Evolutionary conservation across 257 asterid genomes (phyloP).

Genomic region (Rauvolfia tetraphylla): DNA sequence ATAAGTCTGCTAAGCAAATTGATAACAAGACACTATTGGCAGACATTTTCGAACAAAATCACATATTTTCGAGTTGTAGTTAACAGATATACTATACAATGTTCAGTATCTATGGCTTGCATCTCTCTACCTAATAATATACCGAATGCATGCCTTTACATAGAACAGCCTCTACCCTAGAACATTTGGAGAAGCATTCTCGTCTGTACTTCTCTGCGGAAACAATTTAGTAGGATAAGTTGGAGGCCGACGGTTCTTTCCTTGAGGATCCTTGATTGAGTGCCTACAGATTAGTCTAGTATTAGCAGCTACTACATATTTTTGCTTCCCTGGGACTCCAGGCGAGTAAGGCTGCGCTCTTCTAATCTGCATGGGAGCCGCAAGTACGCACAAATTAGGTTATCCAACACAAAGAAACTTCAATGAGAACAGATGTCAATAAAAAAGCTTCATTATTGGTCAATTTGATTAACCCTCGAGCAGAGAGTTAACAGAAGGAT

Average conservation of each 20-base stretch:
- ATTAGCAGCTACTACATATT: slow-evolving; percentile 34
- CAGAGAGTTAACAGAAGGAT: background rate
- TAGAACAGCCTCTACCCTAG: slow-evolving; percentile 7
- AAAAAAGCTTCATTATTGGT: background rate
- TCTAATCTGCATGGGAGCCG: slow-evolving; percentile 34
- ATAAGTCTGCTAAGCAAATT: too few species aligned
- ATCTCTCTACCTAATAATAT: too few species aligned
- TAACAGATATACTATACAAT: too few species aligned
- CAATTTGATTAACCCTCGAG: background rate
- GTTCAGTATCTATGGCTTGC: too few species aligned
- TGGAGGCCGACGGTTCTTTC: slow-evolving; percentile 28
- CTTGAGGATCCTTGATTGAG: slow-evolving; percentile 33
- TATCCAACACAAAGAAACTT: background rate
- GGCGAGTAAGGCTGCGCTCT: slow-evolving; percentile 26
- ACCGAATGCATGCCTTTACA: background rate
- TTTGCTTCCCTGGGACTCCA: slow-evolving; percentile 32
- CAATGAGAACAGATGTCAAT: background rate
- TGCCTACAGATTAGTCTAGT: slow-evolving; percentile 60
- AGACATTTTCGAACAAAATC: too few species aligned
- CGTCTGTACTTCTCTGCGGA: slow-evolving; percentile 27
- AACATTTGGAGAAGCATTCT: slow-evolving; percentile 66
- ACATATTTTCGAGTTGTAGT: too few species aligned
- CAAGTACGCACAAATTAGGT: background rate
- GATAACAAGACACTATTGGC: too few species aligned
- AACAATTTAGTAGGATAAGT: slow-evolving; percentile 29